Percentiles rank a stretch among this genome's conserved stretches.
Evolutionary conservation across 2,329 filamentous ascomycete genomes (phyloP).

Genomic region (Niveomyces coronatus): DNA sequence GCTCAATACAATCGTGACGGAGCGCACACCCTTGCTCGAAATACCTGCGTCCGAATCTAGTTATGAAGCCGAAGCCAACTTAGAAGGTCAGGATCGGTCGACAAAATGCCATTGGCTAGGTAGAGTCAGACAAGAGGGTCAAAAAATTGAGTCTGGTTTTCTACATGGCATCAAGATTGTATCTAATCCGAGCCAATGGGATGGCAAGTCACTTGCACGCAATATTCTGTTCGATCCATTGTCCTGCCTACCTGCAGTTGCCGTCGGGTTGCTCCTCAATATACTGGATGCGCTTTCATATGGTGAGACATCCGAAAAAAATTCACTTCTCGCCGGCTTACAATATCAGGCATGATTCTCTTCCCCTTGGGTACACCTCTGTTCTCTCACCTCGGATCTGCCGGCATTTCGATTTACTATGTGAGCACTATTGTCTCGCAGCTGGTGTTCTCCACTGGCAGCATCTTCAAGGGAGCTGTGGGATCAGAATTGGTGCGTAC

Average conservation of each 20-base stretch:
- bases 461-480: slow-evolving; percentile 80
- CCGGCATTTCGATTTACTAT: slow-evolving; percentile 97
- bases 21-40: slow-evolving; percentile 39
- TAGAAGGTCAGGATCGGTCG: slow-evolving; percentile 40
- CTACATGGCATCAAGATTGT: slow-evolving; percentile 24
- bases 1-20: slow-evolving; percentile 19
- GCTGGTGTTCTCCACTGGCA: slow-evolving; percentile 76
- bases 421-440: slow-evolving; percentile 95
- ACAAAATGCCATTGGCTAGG: slow-evolving; percentile 24
- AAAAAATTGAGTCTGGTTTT: slow-evolving; percentile 23
- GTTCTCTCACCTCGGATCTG: slow-evolving; percentile 77
- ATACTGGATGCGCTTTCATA: slow-evolving; percentile 93
- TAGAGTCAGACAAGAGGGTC: slow-evolving; percentile 20
- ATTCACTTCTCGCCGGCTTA: too few species aligned
- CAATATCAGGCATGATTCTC: slow-evolving; percentile 64
- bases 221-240: slow-evolving; percentile 55
- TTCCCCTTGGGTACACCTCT: slow-evolving; percentile 84
- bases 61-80: slow-evolving; percentile 25
- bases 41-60: slow-evolving; percentile 21
- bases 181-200: slow-evolving; percentile 60
- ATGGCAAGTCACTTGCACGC: slow-evolving; percentile 53
- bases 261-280: slow-evolving; percentile 82
- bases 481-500: slow-evolving; percentile 91
- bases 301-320: too few species aligned
- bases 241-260: slow-evolving; percentile 70